phyloP scores from a whole-genome alignment of 2,329 filamentous ascomycete species.

The Ilyonectria robusta region DNA sequence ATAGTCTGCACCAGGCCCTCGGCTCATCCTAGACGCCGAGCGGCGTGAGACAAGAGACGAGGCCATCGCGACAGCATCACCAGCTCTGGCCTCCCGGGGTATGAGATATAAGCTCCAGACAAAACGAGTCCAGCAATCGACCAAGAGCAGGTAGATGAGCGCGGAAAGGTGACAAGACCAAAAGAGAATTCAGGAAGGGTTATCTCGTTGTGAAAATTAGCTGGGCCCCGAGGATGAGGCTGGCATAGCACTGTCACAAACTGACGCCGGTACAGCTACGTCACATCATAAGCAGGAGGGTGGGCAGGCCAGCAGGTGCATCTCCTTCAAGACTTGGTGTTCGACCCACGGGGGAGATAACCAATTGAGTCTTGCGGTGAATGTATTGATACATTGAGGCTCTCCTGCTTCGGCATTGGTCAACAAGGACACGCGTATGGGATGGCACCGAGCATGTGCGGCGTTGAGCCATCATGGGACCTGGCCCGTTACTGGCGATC shows the following conservation, averaged over 20 bases:
- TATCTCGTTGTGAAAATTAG: neutral
- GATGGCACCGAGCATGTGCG: neutral
- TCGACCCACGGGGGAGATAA: neutral
- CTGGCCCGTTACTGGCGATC: neutral
- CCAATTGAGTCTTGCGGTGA: neutral
- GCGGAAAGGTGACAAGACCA: neutral
- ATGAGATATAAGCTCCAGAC: neutral
- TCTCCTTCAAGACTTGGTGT: neutral
- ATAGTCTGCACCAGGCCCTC: slow-evolving; percentile 10
- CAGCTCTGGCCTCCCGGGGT: no score
- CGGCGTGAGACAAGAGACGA: slow-evolving; percentile 32
- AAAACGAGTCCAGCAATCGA: neutral
- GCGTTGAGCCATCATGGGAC: neutral
- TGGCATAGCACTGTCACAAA: neutral
- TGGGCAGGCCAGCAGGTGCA: neutral
- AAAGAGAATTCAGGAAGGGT: neutral
- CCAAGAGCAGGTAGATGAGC: neutral
- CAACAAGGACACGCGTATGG: no score
- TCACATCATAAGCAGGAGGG: neutral
- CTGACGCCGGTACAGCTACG: neutral
- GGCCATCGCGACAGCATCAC: slow-evolving; percentile 34
- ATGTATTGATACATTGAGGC: neutral
- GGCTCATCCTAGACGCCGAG: slow-evolving; percentile 37
- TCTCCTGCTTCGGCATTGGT: neutral
- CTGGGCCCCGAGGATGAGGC: neutral